A percentile compares a stretch with the other conserved stretches of the same genome.
These are phyloP conservation scores for Nemania diffusa DNA, from an alignment of 2,329 filamentous ascomycete species.

Conservation along the genomic window DNA sequence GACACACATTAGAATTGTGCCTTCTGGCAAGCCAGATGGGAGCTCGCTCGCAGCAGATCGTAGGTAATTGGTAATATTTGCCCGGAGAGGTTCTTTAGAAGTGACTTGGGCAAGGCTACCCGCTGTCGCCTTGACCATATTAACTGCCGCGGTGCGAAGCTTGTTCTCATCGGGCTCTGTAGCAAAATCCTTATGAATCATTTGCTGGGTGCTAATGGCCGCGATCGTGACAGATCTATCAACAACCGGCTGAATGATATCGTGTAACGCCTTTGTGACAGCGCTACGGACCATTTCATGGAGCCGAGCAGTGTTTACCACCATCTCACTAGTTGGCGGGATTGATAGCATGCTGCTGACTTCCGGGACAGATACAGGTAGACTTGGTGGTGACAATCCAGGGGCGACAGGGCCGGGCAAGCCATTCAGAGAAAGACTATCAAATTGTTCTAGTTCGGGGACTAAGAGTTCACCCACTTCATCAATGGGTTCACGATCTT, in stretches of 20 bases:
- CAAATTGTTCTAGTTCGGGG: slow-evolving; percentile 82
- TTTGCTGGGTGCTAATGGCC: slow-evolving; percentile 93
- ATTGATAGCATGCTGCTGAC: slow-evolving; percentile 82
- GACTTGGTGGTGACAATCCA: slow-evolving; percentile 79
- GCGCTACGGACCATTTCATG: slow-evolving; percentile 85
- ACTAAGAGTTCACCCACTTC: slow-evolving; percentile 69
- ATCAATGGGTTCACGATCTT: slow-evolving; percentile 75
- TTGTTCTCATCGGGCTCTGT: slow-evolving; percentile 91
- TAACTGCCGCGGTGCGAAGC: slow-evolving; percentile 85
- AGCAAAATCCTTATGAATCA: slow-evolving; percentile 95
- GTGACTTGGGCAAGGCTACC: slow-evolving; percentile 96
- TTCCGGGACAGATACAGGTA: slow-evolving; percentile 85
- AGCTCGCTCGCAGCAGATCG: slow-evolving; percentile 75
- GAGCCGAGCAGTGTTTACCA: slow-evolving; percentile 74
- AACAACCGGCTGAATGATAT: slow-evolving; percentile 97
- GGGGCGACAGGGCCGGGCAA: slow-evolving; percentile 74
- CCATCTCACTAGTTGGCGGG: slow-evolving; percentile 82
- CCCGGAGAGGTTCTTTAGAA: slow-evolving; percentile 94
- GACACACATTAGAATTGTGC: slow-evolving; percentile 97
- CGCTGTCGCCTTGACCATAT: slow-evolving; percentile 93
- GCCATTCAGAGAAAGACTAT: slow-evolving; percentile 81
- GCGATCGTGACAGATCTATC: slow-evolving; percentile 98
- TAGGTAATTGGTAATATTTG: slow-evolving; percentile 98
- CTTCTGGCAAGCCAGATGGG: slow-evolving; percentile 87
- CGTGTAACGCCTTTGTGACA: slow-evolving; percentile 88